Conservation (phyloP, 2,329 filamentous ascomycete species). For the Teratosphaeria epicoccoides region DNA sequence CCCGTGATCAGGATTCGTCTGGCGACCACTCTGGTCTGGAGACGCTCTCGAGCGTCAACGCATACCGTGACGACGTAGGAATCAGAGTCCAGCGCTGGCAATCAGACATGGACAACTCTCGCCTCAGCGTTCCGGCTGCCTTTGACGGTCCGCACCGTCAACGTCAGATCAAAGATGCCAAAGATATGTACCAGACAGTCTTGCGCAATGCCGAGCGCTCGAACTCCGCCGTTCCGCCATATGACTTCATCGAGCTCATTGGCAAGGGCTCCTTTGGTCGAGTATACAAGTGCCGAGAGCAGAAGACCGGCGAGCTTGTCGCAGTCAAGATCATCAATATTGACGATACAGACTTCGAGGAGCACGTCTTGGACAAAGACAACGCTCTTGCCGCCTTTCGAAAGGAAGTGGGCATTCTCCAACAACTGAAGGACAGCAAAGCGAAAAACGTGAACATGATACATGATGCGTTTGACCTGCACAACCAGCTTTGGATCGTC, state of each 20-base stretch:
- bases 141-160: slow-evolving; percentile 35
- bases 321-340: slow-evolving; percentile 79
- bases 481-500: slow-evolving; percentile 76
- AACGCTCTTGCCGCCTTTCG: slow-evolving; percentile 49
- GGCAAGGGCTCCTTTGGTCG: slow-evolving; percentile 66
- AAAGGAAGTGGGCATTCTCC: slow-evolving; percentile 56
- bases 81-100: background rate
- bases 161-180: slow-evolving; percentile 58
- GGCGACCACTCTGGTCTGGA: background rate
- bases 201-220: slow-evolving; percentile 50
- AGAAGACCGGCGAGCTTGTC: slow-evolving; percentile 43
- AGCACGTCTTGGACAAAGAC: slow-evolving; percentile 49
- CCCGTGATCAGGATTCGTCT: background rate
- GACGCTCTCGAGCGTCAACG: background rate
- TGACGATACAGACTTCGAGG: slow-evolving; percentile 56
- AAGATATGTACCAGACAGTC: slow-evolving; percentile 56
- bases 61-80: background rate
- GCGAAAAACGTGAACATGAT: slow-evolving; percentile 74
- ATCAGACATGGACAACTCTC: slow-evolving; percentile 20
- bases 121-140: slow-evolving; percentile 15
- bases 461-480: slow-evolving; percentile 66
- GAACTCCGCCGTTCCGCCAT: slow-evolving; percentile 52
- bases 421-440: slow-evolving; percentile 61
- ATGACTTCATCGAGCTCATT: slow-evolving; percentile 61
- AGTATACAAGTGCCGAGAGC: slow-evolving; percentile 54